These are phyloP conservation scores for Phytopythium montanum DNA, from an alignment of 352 stramenopile species.

Conservation along the genomic window DNA sequence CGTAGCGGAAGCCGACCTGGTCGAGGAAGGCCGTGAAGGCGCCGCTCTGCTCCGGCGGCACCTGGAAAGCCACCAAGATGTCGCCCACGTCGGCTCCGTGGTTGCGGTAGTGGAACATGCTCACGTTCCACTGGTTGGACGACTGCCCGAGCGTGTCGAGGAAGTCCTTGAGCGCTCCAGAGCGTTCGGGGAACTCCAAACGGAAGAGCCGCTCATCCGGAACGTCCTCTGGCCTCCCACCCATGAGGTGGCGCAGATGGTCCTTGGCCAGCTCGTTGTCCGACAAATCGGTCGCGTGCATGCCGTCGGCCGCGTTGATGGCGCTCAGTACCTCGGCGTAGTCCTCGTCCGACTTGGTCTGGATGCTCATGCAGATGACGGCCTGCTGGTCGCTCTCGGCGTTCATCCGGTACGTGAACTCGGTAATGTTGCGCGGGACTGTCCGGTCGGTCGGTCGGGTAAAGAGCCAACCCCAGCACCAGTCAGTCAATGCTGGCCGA, in stretches of 20 bases:
- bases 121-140: conserved; percentile 93
- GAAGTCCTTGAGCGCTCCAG: conserved; percentile 92
- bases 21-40: conserved; percentile 63
- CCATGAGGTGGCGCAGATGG: conserved; percentile 95
- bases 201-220: conserved; percentile 94
- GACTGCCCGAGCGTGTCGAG: conserved; percentile 77
- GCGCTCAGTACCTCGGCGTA: conserved; percentile 54
- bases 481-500: too few relatives aligned
- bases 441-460: background rate
- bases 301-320: conserved; percentile 78
- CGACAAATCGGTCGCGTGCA: conserved; percentile 92
- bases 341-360: conserved; percentile 77
- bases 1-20: conserved; percentile 69
- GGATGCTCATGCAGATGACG: conserved; percentile 96
- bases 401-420: conserved; percentile 97
- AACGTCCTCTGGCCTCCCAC: conserved; percentile 82
- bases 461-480: too few relatives aligned
- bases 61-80: conserved; percentile 96
- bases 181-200: conserved; percentile 95
- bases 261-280: conserved; percentile 96
- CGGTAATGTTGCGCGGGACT: conserved; percentile 89
- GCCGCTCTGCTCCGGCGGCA: conserved; percentile 51
- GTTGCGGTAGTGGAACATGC: conserved; percentile 99
- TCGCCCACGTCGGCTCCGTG: conserved; percentile 97
- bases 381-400: conserved; percentile 70